Percentiles rank a stretch among this genome's conserved stretches.
These are phyloP conservation scores for Schwanniomyces etchellsii DNA, from an alignment of 1,139 yeast species.

Conservation along the genomic window DNA sequence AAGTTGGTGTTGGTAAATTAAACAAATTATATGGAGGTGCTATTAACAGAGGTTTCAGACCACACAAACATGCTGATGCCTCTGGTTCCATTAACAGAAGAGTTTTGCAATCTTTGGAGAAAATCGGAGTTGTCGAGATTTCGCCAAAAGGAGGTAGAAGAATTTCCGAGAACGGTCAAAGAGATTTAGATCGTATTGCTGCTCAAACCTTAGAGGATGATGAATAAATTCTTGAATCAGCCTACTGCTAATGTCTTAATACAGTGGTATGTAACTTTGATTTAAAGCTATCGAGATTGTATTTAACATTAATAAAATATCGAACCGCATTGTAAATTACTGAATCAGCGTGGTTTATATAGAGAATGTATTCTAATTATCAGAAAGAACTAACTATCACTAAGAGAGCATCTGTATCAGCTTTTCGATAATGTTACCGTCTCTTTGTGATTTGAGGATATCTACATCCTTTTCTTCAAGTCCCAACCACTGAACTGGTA, in stretches of 20 bases:
- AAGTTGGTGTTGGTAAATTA: constrained; percentile 98
- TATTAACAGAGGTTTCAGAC: constrained; percentile 98
- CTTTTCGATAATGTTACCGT: constrained; percentile 6
- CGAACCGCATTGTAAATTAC: constrained; percentile 11
- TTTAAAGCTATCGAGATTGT: constrained; percentile 5
- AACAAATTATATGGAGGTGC: constrained; percentile 99
- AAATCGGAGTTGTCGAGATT: constrained; percentile 95
- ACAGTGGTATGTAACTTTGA: constrained; percentile 6
- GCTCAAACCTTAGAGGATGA: constrained; percentile 92
- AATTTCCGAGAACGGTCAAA: constrained; percentile 99
- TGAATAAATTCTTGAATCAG: constrained; percentile 42
- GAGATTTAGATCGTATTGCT: constrained; percentile 99
- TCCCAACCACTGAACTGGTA: constrained; percentile 63
- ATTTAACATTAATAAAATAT: constrained; percentile 9
- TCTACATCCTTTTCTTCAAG: constrained; percentile 36
- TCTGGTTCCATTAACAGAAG: constrained; percentile 99
- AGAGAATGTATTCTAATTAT: too few relatives aligned
- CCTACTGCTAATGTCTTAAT: constrained; percentile 7
- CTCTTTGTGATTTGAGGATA: constrained; percentile 5
- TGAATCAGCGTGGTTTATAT: constrained; percentile 1
- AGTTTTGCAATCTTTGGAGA: constrained; percentile 96
- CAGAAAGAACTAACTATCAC: too few relatives aligned
- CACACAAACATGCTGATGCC: constrained; percentile 98
- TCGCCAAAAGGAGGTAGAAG: constrained; percentile 99
- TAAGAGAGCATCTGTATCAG: background rate